Percentiles rank a stretch among this genome's conserved stretches.
phyloP scores from a whole-genome alignment of 2,329 filamentous ascomycete genomes.

The Fusarium setosum region DNA sequence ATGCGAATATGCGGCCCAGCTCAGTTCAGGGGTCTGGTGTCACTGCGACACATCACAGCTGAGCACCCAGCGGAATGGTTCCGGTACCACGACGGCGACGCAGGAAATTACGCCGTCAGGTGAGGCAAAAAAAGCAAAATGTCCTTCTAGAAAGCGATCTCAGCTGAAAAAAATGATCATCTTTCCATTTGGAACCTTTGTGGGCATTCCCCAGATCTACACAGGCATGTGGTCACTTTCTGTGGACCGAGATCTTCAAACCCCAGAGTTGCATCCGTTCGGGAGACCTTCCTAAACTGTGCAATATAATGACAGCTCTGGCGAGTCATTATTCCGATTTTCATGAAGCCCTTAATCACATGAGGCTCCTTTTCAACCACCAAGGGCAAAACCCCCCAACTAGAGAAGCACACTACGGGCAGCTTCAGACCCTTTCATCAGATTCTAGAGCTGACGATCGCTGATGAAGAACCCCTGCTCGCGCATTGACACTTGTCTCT shows the following conservation, averaged over 20 bases:
- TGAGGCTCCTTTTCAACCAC: too few species aligned
- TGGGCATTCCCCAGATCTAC: slow-evolving; percentile 22
- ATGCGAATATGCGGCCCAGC: too few species aligned
- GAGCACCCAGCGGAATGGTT: not conserved
- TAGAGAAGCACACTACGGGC: too few species aligned
- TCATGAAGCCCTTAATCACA: not conserved
- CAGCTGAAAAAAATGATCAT: not conserved
- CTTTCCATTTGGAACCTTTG: too few species aligned
- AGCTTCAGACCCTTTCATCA: too few species aligned
- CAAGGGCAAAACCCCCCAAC: too few species aligned
- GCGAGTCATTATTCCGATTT: not conserved
- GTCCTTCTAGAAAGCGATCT: not conserved
- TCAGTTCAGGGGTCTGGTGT: fast-evolving
- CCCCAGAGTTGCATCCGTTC: too few species aligned
- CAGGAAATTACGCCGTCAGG: not conserved
- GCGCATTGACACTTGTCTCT: too few species aligned
- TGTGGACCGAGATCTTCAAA: not conserved
- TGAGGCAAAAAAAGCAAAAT: not conserved
- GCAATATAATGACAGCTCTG: not conserved
- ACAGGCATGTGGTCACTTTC: not conserved
- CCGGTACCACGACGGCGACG: not conserved
- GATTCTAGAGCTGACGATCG: too few species aligned
- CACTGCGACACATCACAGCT: not conserved
- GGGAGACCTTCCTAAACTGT: not conserved
- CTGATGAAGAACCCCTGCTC: too few species aligned